Base-by-base conservation (phyloP, 2,329 filamentous ascomycete genomes). In the Nothophaeocryptopus gaeumannii region DNA sequence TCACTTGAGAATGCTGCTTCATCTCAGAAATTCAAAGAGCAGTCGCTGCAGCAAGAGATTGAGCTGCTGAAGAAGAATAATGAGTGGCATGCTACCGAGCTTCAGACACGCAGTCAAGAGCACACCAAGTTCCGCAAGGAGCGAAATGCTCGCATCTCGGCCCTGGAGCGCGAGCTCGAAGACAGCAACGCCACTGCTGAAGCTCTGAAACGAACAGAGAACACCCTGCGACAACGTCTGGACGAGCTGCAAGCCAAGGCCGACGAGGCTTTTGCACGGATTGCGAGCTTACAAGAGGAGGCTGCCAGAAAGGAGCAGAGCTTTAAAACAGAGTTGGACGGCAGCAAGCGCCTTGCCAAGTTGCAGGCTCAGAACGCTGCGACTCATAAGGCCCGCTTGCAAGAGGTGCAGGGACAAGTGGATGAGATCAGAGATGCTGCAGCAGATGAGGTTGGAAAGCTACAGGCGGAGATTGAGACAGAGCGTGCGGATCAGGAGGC, bases 101-200 rank as follows among this genome's bases (percentile, higher is more conserved):
- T 97, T 15, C 92, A 95, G 74, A 91, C 88, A 0, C 95, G 96
- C 73, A 85, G 82, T 54, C 82, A 85, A 8, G 93, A 99, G 67
- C 84, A 89, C 40, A 81, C 92, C 58, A 96, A 91, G 65, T 92
- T 88, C 70, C 84, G 93, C 56, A 97, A 96, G 67, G 93, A 99
- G 67, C 97, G 96, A 77, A 88, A 88, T 55, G 85, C 89, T 1
- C 86, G 88, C 34, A 89, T 97, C 60, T 82, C 90, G 8, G 88
- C 95, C 63, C 81, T 99, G 26, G 88, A 96, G 70, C 87, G 90
- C 45, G 82, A 87, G 53, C 88, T 92, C 59, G 92, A 97, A 60
- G 93, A 99, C 59, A 83, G 86, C 38, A 84, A 80, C 56, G 85
- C 87, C 14, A 85, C 81, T 30, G 79, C 90, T 45, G 89, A 96